Base-by-base conservation (phyloP, 345 rosid species). In the Populus ilicifolia region DNA sequence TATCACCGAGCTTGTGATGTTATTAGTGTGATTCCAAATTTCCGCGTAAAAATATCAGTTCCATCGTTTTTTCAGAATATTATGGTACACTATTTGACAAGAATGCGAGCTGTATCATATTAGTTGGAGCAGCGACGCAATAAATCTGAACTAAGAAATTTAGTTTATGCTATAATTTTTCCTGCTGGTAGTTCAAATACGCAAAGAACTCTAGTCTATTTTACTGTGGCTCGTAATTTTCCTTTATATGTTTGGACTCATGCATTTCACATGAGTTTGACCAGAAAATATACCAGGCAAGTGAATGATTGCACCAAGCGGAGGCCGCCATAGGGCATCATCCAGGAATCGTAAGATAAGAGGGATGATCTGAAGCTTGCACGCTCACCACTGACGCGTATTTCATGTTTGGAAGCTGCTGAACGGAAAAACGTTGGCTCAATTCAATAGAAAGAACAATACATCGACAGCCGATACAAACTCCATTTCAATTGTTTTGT, bases 401-500 rank as follows among this genome's bases (percentile, higher is more conserved):
- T 56, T 56, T 56, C 62, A 56, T 56, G 9, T 56, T n/a, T n/a
- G 9, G 20, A 50, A 18, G 59, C 6, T 18, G 21, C 17, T 50
- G 33, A 62, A 5, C 48, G 64, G 36, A 44, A 7, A 61, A 7
- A 46, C 23, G 27, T 2, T 13, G 18, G 52, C 36, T 54, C 70
- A 41, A 36, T 12, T 67, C 14, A 20, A 29, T 61, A 62, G 20
- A 69, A 21, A n/a, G 71, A 17, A 21, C 78, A 44, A 6, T 44
- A 52, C 56, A n/a, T 61, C 12, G 66, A 80, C 72, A 46, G 65
- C 76, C 33, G 50, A 77, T 76, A 79, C 87, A 84, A 78, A 79
- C 83, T 80, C 82, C 75, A 72, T 76, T 85, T 71, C 65, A 76
- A 80, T 54, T 70, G 73, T 80, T 59, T 36, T 18, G 69, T 77